These are phyloP conservation scores for Tylopilus vinaceipallidus DNA, from an alignment of 768 basidiomycete species.

Conservation along the genomic window DNA sequence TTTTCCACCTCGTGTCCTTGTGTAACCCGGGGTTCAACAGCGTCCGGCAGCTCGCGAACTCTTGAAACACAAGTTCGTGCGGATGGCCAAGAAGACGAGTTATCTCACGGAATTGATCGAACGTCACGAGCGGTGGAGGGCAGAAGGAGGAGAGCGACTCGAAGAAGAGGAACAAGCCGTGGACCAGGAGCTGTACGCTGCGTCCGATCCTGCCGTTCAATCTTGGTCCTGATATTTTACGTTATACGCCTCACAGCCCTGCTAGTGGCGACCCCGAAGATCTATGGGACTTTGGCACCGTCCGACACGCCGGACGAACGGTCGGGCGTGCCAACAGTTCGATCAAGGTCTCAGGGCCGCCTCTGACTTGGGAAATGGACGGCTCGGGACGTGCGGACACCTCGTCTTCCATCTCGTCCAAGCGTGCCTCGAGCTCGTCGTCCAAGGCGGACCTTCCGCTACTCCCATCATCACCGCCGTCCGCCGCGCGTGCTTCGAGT, in stretches of 20 bases:
- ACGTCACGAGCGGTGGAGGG: constrained; percentile 89
- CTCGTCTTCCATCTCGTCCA: constrained; percentile 36
- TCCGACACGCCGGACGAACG: constrained; percentile 72
- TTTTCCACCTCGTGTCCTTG: background rate
- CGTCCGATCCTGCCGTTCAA: no score
- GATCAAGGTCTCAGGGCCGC: constrained; percentile 60
- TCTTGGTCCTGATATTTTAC: no score
- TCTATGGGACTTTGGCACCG: constrained; percentile 97
- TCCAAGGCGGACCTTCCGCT: constrained; percentile 63
- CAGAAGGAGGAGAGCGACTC: constrained; percentile 76
- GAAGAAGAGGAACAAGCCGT: constrained; percentile 69
- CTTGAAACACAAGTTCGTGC: constrained; percentile 93
- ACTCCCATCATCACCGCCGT: constrained; percentile 43
- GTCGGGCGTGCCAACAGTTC: constrained; percentile 63
- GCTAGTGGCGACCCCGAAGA: constrained; percentile 68
- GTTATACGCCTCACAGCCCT: constrained; percentile 36
- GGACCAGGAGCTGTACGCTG: constrained; percentile 65
- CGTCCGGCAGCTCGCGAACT: constrained; percentile 94
- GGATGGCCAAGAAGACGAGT: constrained; percentile 90
- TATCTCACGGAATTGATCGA: constrained; percentile 97
- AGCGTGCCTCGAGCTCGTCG: constrained; percentile 40
- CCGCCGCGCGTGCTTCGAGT: constrained; percentile 32
- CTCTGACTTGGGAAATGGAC: constrained; percentile 80
- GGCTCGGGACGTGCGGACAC: constrained; percentile 42
- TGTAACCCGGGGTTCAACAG: constrained; percentile 40